Evolutionary conservation across 208 protist genomes (phyloP).

Genomic region (Acanthamoeba comandoni): DNA sequence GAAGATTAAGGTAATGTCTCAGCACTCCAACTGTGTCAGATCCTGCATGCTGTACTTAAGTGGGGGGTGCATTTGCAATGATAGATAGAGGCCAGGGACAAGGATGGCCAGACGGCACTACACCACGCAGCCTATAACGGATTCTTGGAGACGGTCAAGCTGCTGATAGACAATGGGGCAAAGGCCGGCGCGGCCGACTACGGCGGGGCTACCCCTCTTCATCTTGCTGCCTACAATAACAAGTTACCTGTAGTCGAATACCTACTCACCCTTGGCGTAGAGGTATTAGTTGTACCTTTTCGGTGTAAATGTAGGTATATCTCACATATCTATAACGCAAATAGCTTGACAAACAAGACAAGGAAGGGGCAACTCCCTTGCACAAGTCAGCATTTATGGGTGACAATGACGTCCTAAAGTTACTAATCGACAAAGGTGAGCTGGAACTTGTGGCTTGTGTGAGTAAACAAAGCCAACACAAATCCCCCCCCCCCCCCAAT

Average conservation of each 20-base stretch:
- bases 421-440: background rate
- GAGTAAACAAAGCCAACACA: no score
- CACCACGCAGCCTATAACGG: slow-evolving; percentile 14
- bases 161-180: slow-evolving; percentile 22
- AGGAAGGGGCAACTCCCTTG: slow-evolving; percentile 46
- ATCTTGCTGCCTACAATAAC: background rate
- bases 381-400: slow-evolving; percentile 45
- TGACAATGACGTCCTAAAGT: slow-evolving; percentile 6
- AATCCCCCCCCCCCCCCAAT: no score
- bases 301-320: no score
- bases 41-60: no score
- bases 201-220: slow-evolving; percentile 21
- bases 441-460: no score
- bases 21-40: no score
- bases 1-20: background rate
- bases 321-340: no score
- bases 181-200: slow-evolving; percentile 14
- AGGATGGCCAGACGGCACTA: background rate
- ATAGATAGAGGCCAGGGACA: slow-evolving; percentile 16
- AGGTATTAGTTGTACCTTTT: no score
- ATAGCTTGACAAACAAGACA: slow-evolving; percentile 16
- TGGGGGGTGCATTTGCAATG: no score
- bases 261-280: slow-evolving; percentile 17
- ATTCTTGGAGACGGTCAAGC: background rate
- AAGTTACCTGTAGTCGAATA: slow-evolving; percentile 11